Base-by-base conservation (phyloP, 2,329 filamentous ascomycete genomes). In the Dothideomycetidae sp. region DNA sequence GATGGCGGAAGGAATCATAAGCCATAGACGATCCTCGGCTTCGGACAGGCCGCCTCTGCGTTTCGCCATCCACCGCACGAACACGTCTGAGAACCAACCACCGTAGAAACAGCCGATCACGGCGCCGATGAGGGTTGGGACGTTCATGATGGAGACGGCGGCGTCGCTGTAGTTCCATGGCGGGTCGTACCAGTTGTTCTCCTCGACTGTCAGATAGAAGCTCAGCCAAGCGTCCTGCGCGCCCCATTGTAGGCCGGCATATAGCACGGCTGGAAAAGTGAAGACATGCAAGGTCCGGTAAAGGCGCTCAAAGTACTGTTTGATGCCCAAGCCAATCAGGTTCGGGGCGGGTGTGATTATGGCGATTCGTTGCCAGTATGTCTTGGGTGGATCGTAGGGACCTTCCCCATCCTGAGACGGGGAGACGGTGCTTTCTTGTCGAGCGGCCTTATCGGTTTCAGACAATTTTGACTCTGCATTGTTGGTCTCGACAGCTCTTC, bases 141-240 rank as follows among this genome's bases (percentile, higher is more conserved):
- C 55, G 42, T 71, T 71, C 67, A 73, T 73, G 37, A 74, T 65
- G 1, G 68, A 70, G 3, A 70, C 66, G 2, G 62, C 62, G 2
- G 63, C 62, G 40, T 70, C 62, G 23, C 54, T 59, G 48, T 74
- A 75, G 50, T 70, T 64, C 62, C 67, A 74, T 0, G 71, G 71
- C 7, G 57, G 53, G 0, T 55, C 62, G 16, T 63, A 66, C 64
- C 68, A 73, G 44, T 64, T 64, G 43, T 71, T 68, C 46, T 74
- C 67, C 47, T 72, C 62, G 1, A 73, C 61, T 0, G 70, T 74
- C 19, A 72, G 56, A 44, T 74, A 73, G 49, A 75, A 73, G 1
- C 67, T 68, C 14, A 75, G 54, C 53, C 70, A 73, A n/a, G 70
- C 68, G 44, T 73, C 70, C 50, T 74, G 71, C 18, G 67, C 59